These are phyloP conservation scores for Apophysomyces elegans DNA, from an alignment of 371 early-diverging fungal genomes.

Conservation along the genomic window DNA sequence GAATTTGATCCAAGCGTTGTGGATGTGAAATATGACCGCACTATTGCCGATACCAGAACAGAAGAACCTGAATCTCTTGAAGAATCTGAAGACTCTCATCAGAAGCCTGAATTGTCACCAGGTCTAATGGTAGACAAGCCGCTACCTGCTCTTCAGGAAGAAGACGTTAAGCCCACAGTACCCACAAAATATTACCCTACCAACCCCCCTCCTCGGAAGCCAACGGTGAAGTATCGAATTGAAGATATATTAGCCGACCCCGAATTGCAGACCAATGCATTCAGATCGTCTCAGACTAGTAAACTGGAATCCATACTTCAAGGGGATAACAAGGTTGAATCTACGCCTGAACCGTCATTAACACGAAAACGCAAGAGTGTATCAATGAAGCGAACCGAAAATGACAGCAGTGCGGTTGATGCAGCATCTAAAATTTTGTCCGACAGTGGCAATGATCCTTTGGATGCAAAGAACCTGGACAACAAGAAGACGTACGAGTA, in stretches of 20 bases:
- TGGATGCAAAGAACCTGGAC: conserved; percentile 27
- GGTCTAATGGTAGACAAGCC: not conserved
- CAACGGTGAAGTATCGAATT: conserved; percentile 41
- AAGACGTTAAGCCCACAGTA: not conserved
- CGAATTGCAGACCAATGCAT: conserved; percentile 21
- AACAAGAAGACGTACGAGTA: conserved; percentile 21
- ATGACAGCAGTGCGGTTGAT: not conserved
- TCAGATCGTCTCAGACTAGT: conserved; percentile 18
- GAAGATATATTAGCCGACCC: conserved; percentile 51
- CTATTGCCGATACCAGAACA: conserved; percentile 2
- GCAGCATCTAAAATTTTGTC: not conserved
- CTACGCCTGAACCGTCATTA: not conserved
- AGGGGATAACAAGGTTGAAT: not conserved
- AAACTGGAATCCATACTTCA: conserved; percentile 44
- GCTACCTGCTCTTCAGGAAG: not conserved
- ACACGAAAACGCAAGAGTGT: conserved; percentile 4
- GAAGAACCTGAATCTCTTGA: not conserved
- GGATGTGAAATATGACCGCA: conserved; percentile 17
- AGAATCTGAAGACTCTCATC: conserved; percentile 7
- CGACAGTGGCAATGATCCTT: conserved; percentile 18
- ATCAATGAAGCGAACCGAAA: conserved; percentile 2
- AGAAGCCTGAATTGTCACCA: not conserved
- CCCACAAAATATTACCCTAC: conserved; percentile 24
- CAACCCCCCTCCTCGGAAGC: conserved; percentile 36
- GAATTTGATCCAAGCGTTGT: conserved; percentile 56